Conservation (phyloP, 228 moss, liverwort and hornwort genomes). For the Sphagnum magellanicum region DNA sequence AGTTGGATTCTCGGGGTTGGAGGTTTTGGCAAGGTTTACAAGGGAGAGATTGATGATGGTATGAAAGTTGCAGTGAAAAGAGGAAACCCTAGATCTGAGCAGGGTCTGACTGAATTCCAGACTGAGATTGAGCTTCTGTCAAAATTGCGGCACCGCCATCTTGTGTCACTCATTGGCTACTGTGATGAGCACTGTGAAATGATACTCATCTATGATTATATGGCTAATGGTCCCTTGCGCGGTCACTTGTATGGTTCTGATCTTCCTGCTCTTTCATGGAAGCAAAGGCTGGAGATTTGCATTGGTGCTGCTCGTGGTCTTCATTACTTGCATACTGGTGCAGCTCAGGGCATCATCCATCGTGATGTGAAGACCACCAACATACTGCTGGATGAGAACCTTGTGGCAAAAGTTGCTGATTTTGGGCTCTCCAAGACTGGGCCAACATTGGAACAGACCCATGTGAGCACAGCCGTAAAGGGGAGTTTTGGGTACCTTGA, state of each 20-base stretch:
- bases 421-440: conserved; percentile 95
- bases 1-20: conserved; percentile 71
- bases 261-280: conserved; percentile 76
- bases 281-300: conserved; percentile 94
- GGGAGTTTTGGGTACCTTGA: conserved; percentile 97
- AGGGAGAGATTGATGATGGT: conserved; percentile 78
- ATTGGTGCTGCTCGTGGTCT: conserved; percentile 88
- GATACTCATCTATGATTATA: conserved; percentile 90
- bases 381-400: conserved; percentile 88
- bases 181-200: conserved; percentile 93
- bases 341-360: conserved; percentile 93
- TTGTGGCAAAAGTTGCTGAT: conserved; percentile 94
- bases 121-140: conserved; percentile 85
- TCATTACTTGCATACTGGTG: conserved; percentile 95
- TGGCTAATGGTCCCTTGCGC: conserved; percentile 80
- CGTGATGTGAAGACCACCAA: conserved; percentile 96
- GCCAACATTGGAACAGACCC: conserved; percentile 85
- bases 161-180: conserved; percentile 79
- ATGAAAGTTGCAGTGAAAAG: conserved; percentile 74
- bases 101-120: conserved; percentile 79
- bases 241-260: conserved; percentile 81
- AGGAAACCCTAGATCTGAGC: conserved; percentile 78
- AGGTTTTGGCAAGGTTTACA: conserved; percentile 88
- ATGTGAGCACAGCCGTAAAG: conserved; percentile 98
- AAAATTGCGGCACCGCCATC: conserved; percentile 73